Evolutionary conservation across 2,329 filamentous ascomycete species (phyloP).

Genomic region (Epichloe baconii): DNA sequence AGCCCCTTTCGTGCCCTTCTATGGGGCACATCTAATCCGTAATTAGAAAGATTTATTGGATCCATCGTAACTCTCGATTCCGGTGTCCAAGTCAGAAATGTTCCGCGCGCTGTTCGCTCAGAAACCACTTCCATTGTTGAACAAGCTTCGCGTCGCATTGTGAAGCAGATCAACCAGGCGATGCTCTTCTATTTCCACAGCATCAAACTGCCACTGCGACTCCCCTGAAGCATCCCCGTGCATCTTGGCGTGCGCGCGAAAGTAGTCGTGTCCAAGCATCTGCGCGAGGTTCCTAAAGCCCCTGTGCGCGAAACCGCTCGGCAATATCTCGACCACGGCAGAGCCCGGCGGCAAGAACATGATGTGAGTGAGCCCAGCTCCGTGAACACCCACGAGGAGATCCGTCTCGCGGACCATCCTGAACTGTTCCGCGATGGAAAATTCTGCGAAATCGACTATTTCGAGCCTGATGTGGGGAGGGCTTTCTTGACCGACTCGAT

Average conservation of each 20-base stretch:
- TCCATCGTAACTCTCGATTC: too few relatives aligned
- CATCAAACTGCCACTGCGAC: slow-evolving; percentile 1
- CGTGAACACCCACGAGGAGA: slow-evolving; percentile 29
- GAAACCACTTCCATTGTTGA: neutral
- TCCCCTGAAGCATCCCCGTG: neutral
- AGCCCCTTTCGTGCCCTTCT: neutral
- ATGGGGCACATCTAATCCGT: too few relatives aligned
- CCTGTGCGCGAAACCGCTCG: slow-evolving; percentile 11
- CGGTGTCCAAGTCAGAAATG: too few relatives aligned
- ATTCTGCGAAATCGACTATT: slow-evolving; percentile 24
- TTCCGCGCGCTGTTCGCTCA: too few relatives aligned
- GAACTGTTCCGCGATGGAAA: slow-evolving; percentile 25
- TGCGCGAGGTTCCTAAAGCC: slow-evolving; percentile 28
- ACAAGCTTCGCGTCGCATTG: neutral
- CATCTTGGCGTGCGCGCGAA: slow-evolving; percentile 19
- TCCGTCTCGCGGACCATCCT: slow-evolving; percentile 22
- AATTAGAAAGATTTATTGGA: too few relatives aligned
- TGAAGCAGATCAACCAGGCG: neutral
- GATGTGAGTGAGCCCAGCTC: slow-evolving; percentile 28
- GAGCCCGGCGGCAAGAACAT: slow-evolving; percentile 25
- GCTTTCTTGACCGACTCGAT: slow-evolving; percentile 13
- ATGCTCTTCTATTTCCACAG: neutral
- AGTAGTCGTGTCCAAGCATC: slow-evolving; percentile 24
- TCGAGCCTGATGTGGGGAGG: slow-evolving; percentile 17
- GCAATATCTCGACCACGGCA: slow-evolving; percentile 29